phyloP scores from a whole-genome alignment of 768 basidiomycete species.

The Trametes cingulata region DNA sequence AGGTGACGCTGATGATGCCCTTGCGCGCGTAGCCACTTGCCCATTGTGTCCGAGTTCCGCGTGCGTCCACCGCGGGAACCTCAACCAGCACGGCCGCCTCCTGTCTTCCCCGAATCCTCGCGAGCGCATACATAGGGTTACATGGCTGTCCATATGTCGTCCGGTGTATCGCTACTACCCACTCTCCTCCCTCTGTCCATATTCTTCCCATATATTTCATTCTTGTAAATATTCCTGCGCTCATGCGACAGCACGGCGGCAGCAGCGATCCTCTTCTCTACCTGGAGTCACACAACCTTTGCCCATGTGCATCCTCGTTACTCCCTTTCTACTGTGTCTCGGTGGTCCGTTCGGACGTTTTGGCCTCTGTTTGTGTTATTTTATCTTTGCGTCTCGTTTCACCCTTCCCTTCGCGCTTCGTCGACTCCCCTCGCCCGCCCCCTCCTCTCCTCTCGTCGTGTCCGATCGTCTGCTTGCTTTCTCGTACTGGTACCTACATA shows the following conservation, averaged over 20 bases:
- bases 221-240: constrained; percentile 28
- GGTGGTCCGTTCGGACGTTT: constrained; percentile 4
- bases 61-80: constrained; percentile 69
- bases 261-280: constrained; percentile 10
- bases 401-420: background rate
- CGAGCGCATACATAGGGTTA: constrained; percentile 32
- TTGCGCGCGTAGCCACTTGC: constrained; percentile 59
- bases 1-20: constrained; percentile 10
- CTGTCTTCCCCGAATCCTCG: constrained; percentile 41
- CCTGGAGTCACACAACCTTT: constrained; percentile 5
- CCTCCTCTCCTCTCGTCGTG: constrained; percentile 13
- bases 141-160: constrained; percentile 5
- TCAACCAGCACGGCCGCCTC: constrained; percentile 37
- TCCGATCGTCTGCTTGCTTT: constrained; percentile 27
- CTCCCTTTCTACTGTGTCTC: constrained; percentile 6
- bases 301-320: constrained; percentile 14
- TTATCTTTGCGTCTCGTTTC: constrained; percentile 9
- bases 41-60: constrained; percentile 73
- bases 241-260: constrained; percentile 13
- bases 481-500: constrained; percentile 25
- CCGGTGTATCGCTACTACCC: constrained; percentile 14
- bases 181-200: constrained; percentile 12
- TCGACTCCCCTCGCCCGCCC: background rate
- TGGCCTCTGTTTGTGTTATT: constrained; percentile 19
- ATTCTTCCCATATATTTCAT: constrained; percentile 23